Evolutionary conservation across 2,329 filamentous ascomycete species (phyloP).

Genomic region (Claviceps africana): DNA sequence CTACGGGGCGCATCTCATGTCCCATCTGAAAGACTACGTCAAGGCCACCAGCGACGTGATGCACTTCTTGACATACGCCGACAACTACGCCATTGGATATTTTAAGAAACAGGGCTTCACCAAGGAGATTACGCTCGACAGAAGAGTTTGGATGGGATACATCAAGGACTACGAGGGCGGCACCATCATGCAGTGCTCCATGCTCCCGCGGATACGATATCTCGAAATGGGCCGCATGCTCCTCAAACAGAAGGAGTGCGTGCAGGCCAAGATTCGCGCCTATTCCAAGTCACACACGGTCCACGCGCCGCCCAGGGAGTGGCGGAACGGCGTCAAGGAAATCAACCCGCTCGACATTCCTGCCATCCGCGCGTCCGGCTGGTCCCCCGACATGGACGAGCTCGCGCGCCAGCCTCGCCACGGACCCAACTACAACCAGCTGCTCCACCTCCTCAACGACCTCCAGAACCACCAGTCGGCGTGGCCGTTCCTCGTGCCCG

Average conservation of each 20-base stretch:
- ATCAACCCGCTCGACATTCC: conserved; percentile 80
- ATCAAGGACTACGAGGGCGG: conserved; percentile 99
- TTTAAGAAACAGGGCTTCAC: conserved; percentile 99
- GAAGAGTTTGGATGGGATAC: conserved; percentile 93
- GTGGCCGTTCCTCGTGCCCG: conserved; percentile 89
- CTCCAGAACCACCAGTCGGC: conserved; percentile 86
- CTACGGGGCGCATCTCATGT: conserved; percentile 96
- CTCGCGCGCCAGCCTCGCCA: conserved; percentile 87
- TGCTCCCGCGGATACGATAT: conserved; percentile 90
- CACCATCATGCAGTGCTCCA: conserved; percentile 97
- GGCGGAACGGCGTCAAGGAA: conserved; percentile 57
- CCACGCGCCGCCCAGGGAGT: conserved; percentile 72
- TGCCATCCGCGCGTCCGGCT: conserved; percentile 82
- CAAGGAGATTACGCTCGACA: conserved; percentile 90
- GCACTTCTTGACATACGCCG: conserved; percentile 97
- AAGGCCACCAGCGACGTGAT: conserved; percentile 93
- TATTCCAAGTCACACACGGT: conserved; percentile 81
- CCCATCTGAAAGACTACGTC: conserved; percentile 94
- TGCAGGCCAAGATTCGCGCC: conserved; percentile 86
- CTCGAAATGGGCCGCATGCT: conserved; percentile 88
- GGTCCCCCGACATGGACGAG: conserved; percentile 97
- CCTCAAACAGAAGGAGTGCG: conserved; percentile 90
- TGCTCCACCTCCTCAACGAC: conserved; percentile 84
- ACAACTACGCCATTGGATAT: conserved; percentile 97
- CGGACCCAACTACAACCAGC: conserved; percentile 89